Conservation (phyloP, 2,329 filamentous ascomycete genomes). For the Bipolaris zeicola region DNA sequence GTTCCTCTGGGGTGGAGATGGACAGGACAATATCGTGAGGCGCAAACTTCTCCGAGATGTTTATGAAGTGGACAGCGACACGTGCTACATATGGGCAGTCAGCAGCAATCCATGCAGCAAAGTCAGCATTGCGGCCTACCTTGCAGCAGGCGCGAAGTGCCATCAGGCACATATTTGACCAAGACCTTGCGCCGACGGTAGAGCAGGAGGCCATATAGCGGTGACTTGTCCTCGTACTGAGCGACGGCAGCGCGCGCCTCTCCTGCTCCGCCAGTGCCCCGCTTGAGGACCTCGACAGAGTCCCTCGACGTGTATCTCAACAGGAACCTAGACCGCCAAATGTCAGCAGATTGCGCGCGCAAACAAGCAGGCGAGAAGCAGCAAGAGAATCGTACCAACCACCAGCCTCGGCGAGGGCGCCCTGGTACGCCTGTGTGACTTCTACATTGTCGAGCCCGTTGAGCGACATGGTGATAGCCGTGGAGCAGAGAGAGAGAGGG, state of each 20-base stretch:
- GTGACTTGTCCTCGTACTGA: slow-evolving; percentile 80
- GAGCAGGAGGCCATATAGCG: slow-evolving; percentile 88
- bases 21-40: slow-evolving; percentile 87
- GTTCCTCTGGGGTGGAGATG: slow-evolving; percentile 73
- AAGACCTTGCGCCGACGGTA: slow-evolving; percentile 90
- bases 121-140: slow-evolving; percentile 60
- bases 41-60: slow-evolving; percentile 69
- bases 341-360: slow-evolving; percentile 27
- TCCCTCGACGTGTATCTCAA: slow-evolving; percentile 90
- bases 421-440: slow-evolving; percentile 84
- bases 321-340: slow-evolving; percentile 72
- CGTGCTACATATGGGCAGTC: slow-evolving; percentile 65
- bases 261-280: slow-evolving; percentile 79
- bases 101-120: background rate
- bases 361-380: background rate
- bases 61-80: slow-evolving; percentile 72
- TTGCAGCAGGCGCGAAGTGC: slow-evolving; percentile 88
- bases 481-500: slow-evolving; percentile 13
- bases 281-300: slow-evolving; percentile 77
- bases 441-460: slow-evolving; percentile 86
- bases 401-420: slow-evolving; percentile 79
- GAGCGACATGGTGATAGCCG: slow-evolving; percentile 73
- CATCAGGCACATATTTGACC: slow-evolving; percentile 90
- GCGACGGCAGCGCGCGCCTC: slow-evolving; percentile 82
- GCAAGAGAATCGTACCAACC: slow-evolving; percentile 75